Evolutionary conservation across 129 eudicot species (phyloP), one percentile per base, ranked within the genome.

Genomic region (Flaveria trinervia): DNA sequence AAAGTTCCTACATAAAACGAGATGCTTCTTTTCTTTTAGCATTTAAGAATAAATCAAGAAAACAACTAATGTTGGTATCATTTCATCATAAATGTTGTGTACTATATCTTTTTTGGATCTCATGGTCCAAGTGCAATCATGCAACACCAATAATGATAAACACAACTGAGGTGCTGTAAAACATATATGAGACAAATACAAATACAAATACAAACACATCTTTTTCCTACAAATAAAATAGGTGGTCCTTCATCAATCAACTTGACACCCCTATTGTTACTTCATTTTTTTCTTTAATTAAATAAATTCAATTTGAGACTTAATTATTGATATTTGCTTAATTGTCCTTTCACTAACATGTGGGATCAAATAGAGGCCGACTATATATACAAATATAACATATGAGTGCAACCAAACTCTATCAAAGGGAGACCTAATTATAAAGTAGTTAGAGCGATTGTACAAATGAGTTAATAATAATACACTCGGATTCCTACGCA

Each of bases 101-200:
- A 69, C 62, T 46, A 15, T 17, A 77, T 69, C 70, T 69, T 13
- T 8, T 75, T 61, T 26, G 28, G 49, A 75, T 61, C 71, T 28
- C 22, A 68, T 77, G 81, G 81, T 77, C 81, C 81, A 33, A 52
- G 54, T 22, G 43, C 26, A 33, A 67, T 55, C 57, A 48, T n/a
- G 65, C 51, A 51, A 39, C 67, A 77, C 56, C 74, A 77, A 65
- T 67, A 22, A 67, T 43, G 56, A 76, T 76, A 25, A 77, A 52
- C 44, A 9, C 22, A 22, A 52, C 68, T 54, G 80, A 66, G 80
- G 68, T 56, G 65, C 67, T 28, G 56, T 65, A 66, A 39, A 76
- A 65, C 44, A 20, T 66, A 65, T 25, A 77, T 55, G 67, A 33
- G 66, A 10, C 15, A 44, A 44, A 18, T 12, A 67, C 17, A 66